Percentiles rank a stretch among this genome's conserved stretches.
These are phyloP conservation scores for Ramularia endophylla DNA, from an alignment of 2,329 filamentous ascomycete species.

Conservation along the genomic window DNA sequence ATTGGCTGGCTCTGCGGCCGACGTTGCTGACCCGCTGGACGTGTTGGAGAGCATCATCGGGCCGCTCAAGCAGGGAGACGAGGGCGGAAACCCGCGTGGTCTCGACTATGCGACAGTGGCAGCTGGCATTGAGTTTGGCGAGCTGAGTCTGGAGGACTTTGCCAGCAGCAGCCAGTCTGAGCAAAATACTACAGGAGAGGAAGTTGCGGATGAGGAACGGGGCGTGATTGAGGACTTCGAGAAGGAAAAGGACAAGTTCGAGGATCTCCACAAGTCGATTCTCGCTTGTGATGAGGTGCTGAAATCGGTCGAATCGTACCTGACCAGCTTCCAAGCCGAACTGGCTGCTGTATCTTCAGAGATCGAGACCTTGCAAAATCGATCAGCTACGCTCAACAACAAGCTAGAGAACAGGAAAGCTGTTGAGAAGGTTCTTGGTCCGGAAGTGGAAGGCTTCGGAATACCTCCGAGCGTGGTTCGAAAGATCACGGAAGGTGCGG, in stretches of 20 bases:
- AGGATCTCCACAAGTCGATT: conserved; percentile 87
- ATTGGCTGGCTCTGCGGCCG: conserved; percentile 42
- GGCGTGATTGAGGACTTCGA: conserved; percentile 52
- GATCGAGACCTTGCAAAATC: conserved; percentile 85
- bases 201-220: conserved; percentile 10
- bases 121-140: conserved; percentile 70
- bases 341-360: conserved; percentile 87
- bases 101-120: conserved; percentile 42
- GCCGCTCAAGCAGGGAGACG: conserved; percentile 14
- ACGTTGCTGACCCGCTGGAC: conserved; percentile 63
- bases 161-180: conserved; percentile 33
- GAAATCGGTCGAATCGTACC: conserved; percentile 84
- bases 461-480: conserved; percentile 77
- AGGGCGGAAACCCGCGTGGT: conserved; percentile 31
- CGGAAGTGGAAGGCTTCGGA: conserved; percentile 86
- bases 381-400: conserved; percentile 75
- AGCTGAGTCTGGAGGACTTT: conserved; percentile 69
- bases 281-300: conserved; percentile 85
- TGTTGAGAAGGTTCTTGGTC: conserved; percentile 80
- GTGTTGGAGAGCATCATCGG: conserved; percentile 60
- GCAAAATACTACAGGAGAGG: conserved; percentile 25
- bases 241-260: conserved; percentile 74
- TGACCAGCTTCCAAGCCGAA: conserved; percentile 90
- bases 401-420: conserved; percentile 83
- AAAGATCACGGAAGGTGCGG: conserved; percentile 79